phyloP scores from a whole-genome alignment of 2,329 filamentous ascomycete species.

The Penicillium sp. region DNA sequence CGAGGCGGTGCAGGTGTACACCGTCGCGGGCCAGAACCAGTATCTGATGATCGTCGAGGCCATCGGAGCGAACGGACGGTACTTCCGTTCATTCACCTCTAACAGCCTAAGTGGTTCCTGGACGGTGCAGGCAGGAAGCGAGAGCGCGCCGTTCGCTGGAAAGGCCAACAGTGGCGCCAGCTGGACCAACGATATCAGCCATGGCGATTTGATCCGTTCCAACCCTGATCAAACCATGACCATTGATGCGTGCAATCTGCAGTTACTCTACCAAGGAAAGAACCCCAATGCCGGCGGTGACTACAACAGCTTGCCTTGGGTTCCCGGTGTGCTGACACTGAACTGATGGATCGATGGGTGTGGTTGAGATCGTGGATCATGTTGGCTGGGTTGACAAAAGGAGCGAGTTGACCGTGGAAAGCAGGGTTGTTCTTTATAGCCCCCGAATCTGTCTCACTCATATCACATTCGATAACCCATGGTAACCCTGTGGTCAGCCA shows the following conservation, averaged over 20 bases:
- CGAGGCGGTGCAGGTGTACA: conserved; percentile 66
- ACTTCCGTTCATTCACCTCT: conserved; percentile 64
- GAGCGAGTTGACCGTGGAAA: too few relatives aligned
- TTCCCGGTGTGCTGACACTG: conserved; percentile 55
- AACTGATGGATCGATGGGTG: neutral
- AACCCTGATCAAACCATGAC: conserved; percentile 60
- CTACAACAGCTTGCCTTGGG: conserved; percentile 54
- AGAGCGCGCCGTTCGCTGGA: conserved; percentile 59
- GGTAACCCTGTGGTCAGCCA: too few relatives aligned
- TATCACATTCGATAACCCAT: too few relatives aligned
- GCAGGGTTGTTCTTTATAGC: too few relatives aligned
- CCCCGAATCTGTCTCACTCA: too few relatives aligned
- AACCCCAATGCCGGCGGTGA: conserved; percentile 42
- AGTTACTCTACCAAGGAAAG: conserved; percentile 61
- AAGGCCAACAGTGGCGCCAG: conserved; percentile 61
- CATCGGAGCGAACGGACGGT: conserved; percentile 55
- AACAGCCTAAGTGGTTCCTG: conserved; percentile 54
- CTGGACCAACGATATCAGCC: conserved; percentile 65
- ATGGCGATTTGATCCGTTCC: conserved; percentile 58
- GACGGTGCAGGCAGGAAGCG: conserved; percentile 55
- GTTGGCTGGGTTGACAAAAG: neutral
- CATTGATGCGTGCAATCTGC: conserved; percentile 61
- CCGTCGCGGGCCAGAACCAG: conserved; percentile 49
- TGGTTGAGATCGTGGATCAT: neutral
- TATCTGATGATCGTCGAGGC: conserved; percentile 67